These are phyloP conservation scores for Leccinum insigne DNA, from an alignment of 1,284 basidiomycete species.

Conservation along the genomic window DNA sequence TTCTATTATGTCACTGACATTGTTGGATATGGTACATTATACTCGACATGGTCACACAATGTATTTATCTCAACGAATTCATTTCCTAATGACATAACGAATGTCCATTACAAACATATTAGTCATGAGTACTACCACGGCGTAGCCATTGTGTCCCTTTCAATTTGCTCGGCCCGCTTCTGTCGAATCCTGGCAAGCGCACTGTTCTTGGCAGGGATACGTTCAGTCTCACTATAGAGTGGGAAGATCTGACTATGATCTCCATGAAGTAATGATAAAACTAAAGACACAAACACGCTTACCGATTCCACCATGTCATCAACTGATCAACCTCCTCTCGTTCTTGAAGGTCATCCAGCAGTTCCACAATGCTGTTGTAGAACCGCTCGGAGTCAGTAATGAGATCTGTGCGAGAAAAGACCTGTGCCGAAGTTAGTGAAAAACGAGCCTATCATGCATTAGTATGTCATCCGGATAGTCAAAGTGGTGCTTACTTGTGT, in stretches of 20 bases:
- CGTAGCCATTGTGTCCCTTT: background rate
- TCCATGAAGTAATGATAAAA: background rate
- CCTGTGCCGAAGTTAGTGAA: background rate
- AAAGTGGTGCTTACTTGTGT: background rate
- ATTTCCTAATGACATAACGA: background rate
- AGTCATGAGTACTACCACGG: background rate
- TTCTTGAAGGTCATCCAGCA: background rate
- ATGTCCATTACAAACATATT: background rate
- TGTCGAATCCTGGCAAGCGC: background rate
- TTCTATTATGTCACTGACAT: too few relatives aligned
- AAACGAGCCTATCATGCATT: background rate
- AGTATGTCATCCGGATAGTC: background rate
- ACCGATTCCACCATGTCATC: background rate
- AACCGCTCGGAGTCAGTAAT: background rate
- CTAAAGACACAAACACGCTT: background rate
- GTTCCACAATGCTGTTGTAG: background rate
- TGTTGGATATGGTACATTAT: too few relatives aligned
- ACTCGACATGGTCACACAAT: too few relatives aligned
- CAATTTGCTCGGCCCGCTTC: background rate
- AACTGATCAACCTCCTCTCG: background rate
- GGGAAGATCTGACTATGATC: background rate
- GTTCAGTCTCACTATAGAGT: background rate
- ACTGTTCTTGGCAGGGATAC: background rate
- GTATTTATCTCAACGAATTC: background rate
- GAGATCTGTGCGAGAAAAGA: background rate